phyloP scores from a whole-genome alignment of 345 rosid species.

The Melastoma malabathricum region DNA sequence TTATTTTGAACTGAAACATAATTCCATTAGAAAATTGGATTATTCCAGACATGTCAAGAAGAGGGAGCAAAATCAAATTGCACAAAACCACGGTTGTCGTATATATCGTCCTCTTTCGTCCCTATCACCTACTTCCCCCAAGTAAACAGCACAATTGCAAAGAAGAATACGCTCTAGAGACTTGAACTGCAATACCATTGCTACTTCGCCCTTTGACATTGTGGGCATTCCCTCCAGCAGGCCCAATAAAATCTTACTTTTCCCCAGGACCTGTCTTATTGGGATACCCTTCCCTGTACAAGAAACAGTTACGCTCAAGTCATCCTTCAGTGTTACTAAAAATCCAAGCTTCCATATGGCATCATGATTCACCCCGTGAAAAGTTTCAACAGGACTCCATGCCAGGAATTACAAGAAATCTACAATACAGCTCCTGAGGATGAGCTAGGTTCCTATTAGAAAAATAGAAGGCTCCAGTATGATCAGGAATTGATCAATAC shows the following conservation, averaged over 20 bases:
- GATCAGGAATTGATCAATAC: too few species aligned
- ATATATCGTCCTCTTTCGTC: too few species aligned
- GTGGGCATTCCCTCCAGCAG: conserved; percentile 84
- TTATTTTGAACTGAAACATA: conserved; percentile 74
- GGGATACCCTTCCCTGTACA: conserved; percentile 69
- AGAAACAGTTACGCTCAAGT: neutral
- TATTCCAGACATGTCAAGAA: neutral
- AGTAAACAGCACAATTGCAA: neutral
- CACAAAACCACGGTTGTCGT: too few species aligned
- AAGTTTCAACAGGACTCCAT: neutral
- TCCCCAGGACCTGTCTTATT: conserved; percentile 62
- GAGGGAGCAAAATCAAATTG: neutral
- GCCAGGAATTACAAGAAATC: too few species aligned
- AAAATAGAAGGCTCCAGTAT: too few species aligned
- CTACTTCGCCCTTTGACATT: conserved; percentile 89
- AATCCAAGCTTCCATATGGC: conserved; percentile 6
- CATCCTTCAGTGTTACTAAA: neutral
- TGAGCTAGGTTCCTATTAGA: too few species aligned
- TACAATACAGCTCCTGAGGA: too few species aligned
- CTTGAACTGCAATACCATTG: conserved; percentile 45
- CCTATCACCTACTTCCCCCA: too few species aligned
- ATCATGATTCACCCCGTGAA: neutral
- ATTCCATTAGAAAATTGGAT: neutral
- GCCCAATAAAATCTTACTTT: conserved; percentile 82
- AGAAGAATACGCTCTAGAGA: conserved; percentile 4